These are phyloP conservation scores for Punctularia strigosozonata DNA, from an alignment of 768 basidiomycete species.

Conservation along the genomic window DNA sequence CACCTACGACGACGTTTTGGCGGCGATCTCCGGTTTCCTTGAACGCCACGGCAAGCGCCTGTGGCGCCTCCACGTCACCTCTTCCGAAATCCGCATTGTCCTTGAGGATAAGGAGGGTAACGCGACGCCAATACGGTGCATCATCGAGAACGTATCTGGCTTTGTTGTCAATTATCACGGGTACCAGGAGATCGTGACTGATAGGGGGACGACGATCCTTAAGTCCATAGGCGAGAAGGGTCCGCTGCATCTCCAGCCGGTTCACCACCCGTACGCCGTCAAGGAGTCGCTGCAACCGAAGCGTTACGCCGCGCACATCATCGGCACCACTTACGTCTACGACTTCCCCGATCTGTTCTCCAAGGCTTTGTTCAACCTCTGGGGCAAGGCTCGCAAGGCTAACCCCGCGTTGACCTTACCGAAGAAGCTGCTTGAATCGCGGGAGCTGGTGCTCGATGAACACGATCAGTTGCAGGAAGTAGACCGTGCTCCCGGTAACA, in stretches of 20 bases:
- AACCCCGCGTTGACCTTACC: constrained; percentile 65
- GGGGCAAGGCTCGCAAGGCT: constrained; percentile 58
- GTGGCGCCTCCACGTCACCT: constrained; percentile 96
- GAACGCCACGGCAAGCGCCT: constrained; percentile 97
- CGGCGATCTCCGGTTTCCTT: constrained; percentile 97
- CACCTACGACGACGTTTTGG: constrained; percentile 91
- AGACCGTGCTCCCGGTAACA: constrained; percentile 86
- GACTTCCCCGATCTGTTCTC: constrained; percentile 99
- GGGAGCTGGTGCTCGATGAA: constrained; percentile 91
- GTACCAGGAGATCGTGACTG: constrained; percentile 96
- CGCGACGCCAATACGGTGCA: constrained; percentile 89
- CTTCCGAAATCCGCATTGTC: constrained; percentile 91
- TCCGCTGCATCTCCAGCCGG: constrained; percentile 90
- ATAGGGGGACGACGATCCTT: constrained; percentile 88
- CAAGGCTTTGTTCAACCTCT: constrained; percentile 89
- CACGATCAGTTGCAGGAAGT: constrained; percentile 85
- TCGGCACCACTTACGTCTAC: constrained; percentile 97
- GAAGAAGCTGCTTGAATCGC: constrained; percentile 67
- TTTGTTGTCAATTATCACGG: constrained; percentile 98
- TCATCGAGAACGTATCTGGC: constrained; percentile 97
- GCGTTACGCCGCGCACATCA: constrained; percentile 96
- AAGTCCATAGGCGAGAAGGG: constrained; percentile 99
- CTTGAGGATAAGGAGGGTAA: constrained; percentile 94
- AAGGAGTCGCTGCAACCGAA: constrained; percentile 98
- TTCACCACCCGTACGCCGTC: constrained; percentile 87